Percentiles rank a stretch among this genome's conserved stretches.
Evolutionary conservation across 2,329 filamentous ascomycete genomes (phyloP).

Genomic region (Clonostachys solani): DNA sequence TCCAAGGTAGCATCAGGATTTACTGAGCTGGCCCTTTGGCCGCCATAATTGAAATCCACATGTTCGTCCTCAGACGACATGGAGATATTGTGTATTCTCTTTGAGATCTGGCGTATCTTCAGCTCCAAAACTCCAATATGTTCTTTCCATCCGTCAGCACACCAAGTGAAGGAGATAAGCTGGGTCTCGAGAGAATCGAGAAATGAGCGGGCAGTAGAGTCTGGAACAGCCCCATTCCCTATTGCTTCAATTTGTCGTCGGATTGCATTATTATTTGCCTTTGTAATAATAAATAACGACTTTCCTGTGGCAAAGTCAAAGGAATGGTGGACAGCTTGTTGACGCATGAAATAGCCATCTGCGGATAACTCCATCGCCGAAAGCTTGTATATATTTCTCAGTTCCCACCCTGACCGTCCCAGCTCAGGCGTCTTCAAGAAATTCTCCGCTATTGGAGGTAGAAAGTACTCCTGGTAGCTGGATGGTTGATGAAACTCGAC

Average conservation of each 20-base stretch:
- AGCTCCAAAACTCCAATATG: not conserved
- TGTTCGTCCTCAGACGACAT: not conserved
- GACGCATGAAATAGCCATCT: not conserved
- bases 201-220: not conserved
- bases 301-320: not conserved
- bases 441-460: not conserved
- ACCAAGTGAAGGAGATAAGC: not conserved
- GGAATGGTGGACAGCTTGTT: not conserved
- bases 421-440: not conserved
- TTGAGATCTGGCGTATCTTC: not conserved
- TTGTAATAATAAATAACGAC: not conserved
- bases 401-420: not conserved
- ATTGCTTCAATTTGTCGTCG: not conserved
- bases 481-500: not conserved
- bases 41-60: not conserved
- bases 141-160: not conserved
- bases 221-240: not conserved
- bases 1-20: too few relatives aligned
- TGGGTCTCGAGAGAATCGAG: not conserved
- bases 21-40: too few relatives aligned
- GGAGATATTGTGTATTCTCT: not conserved
- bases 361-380: not conserved
- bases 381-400: not conserved
- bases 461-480: not conserved
- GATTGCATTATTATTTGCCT: not conserved